Conservation (phyloP, 139 green algal genomes). For the Coccomyxa sp. region DNA sequence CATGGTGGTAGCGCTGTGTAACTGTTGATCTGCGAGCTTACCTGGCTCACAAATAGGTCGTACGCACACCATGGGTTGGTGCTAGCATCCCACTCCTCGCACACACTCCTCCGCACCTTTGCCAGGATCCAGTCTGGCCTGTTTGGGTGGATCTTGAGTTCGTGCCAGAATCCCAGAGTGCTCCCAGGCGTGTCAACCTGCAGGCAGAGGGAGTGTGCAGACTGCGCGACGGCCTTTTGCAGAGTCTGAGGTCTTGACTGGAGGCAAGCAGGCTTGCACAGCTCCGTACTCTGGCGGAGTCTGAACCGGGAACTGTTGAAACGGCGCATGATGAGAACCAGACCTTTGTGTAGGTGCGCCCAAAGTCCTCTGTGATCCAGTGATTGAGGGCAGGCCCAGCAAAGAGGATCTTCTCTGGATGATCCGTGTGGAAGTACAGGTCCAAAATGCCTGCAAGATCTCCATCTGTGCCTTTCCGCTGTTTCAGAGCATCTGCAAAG, state of each 20-base stretch:
- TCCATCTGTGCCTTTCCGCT: neutral
- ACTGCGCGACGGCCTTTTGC: neutral
- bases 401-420: slow-evolving; percentile 36
- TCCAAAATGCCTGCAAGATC: slow-evolving; percentile 28
- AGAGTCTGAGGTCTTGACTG: neutral
- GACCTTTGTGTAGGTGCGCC: slow-evolving; percentile 22
- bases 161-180: slow-evolving; percentile 30
- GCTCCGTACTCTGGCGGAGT: no score
- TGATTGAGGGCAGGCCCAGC: slow-evolving; percentile 33
- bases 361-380: slow-evolving; percentile 35
- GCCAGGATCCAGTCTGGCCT: slow-evolving; percentile 44
- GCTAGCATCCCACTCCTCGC: slow-evolving; percentile 17
- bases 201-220: slow-evolving; percentile 4
- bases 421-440: slow-evolving; percentile 19
- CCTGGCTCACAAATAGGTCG: slow-evolving; percentile 69
- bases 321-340: no score
- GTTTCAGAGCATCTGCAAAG: neutral
- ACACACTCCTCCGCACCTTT: slow-evolving; percentile 34
- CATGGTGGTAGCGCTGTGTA: neutral
- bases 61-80: slow-evolving; percentile 38
- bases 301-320: no score
- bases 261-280: no score
- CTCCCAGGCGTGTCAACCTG: slow-evolving; percentile 19
- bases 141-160: slow-evolving; percentile 39
- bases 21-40: neutral